phyloP scores from a whole-genome alignment of 2,329 filamentous ascomycete genomes.

The Coniochaeta sp. region DNA sequence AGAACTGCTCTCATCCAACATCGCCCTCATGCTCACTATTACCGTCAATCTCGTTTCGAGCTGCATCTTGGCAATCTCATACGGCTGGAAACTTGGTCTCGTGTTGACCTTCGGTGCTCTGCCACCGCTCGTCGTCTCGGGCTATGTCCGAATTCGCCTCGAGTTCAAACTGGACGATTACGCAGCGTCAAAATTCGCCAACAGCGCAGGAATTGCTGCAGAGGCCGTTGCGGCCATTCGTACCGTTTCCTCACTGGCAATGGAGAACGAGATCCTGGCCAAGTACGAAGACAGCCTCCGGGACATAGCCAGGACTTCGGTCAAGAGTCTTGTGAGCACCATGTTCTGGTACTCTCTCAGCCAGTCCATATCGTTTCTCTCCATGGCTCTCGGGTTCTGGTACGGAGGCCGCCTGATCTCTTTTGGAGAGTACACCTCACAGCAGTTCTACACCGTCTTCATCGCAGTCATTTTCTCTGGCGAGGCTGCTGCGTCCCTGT shows the following conservation, averaged over 20 bases:
- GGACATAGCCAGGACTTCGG: constrained; percentile 7
- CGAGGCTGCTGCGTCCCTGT: constrained; percentile 32
- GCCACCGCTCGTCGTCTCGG: constrained; percentile 34
- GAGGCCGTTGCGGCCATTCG: constrained; percentile 24
- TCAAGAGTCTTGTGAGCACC: constrained; percentile 24
- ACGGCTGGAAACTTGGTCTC: constrained; percentile 44
- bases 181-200: constrained; percentile 34
- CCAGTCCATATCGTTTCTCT: constrained; percentile 26
- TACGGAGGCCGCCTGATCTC: constrained; percentile 31
- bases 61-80: constrained; percentile 35
- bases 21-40: constrained; percentile 39
- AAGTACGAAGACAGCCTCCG: constrained; percentile 20
- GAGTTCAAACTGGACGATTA: constrained; percentile 38
- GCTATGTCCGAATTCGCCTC: constrained; percentile 41
- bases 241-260: constrained; percentile 12
- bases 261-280: constrained; percentile 16
- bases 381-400: constrained; percentile 14
- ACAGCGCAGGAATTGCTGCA: constrained; percentile 40
- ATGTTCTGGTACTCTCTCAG: constrained; percentile 34
- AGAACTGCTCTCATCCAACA: constrained; percentile 42
- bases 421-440: constrained; percentile 36
- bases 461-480: constrained; percentile 40
- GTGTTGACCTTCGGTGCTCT: constrained; percentile 38
- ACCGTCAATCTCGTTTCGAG: constrained; percentile 37
- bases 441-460: constrained; percentile 44